Base-by-base conservation (phyloP, 495 filamentous ascomycete genomes). In the Geoglossum glabrum region DNA sequence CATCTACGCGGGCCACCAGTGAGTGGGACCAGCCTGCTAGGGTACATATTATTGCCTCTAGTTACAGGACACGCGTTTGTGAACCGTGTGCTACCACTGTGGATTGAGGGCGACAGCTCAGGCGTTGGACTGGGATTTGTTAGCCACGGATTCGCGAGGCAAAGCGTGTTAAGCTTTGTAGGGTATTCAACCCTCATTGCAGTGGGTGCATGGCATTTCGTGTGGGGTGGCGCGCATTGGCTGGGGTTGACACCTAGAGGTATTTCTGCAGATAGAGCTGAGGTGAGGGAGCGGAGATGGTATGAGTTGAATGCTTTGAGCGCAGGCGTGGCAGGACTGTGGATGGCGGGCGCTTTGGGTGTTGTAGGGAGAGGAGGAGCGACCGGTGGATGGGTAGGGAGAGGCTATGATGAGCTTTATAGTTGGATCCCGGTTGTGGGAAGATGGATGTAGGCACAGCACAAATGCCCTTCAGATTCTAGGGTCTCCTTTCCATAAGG, bases 191-290 rank as follows among this genome's bases (percentile, higher is more conserved):
- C 77, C 13, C 74, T 96, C 64, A 71, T 95, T 25, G 75, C 74
- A 3, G 68, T 84, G 0, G 86, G 80, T 6, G 80, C 76, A 21
- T 88, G 81, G 60, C 90, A 96, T 71, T 79, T 89, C 62, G 77
- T 86, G 25, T 93, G 86, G 75, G 90, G 90, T 0, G 79, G 78
- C 74, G 84, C 85, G 19, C 79, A 77, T 66, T 92, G 86, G 86
- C 71, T 86, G 63, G 73, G 76, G 6, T 66, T 70, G 46, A 64
- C 74, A 49, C 78, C 75, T 38, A 72, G 33, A 72, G 69, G 60
- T 74, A 72, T 33, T 65, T 72, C n/a, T 69, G 26, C 25, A 13
- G 17, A 17, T 27, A 13, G 25, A 26, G 75, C 45, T 73, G 71
- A 59, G 69, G 40, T 3, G 70, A 67, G 31, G 67, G 74, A 74